Base-by-base conservation (phyloP, 441 rosid genomes). In the Theobroma grandiflorum region DNA sequence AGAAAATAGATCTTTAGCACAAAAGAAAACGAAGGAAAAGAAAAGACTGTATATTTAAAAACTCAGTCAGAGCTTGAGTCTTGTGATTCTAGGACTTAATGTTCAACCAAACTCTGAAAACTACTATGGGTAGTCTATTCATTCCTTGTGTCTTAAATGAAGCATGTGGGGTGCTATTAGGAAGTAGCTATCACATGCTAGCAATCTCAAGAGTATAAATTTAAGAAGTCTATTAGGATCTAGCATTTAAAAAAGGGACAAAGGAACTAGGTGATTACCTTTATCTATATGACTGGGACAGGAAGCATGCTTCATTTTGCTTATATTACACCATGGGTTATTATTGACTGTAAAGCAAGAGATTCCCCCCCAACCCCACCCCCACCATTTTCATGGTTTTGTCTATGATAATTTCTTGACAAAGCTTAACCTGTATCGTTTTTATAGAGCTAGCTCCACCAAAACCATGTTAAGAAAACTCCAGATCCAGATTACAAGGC, bases 111-210 rank as follows among this genome's bases (percentile, higher is more conserved):
- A 70, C 57, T 49, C 58, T 31, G 58, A 47, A 2, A 42, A 12
- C 31, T 20, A 49, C 52, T 4, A 3, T 8, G n/a, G 35, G 8
- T 42, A 42, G 20, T 31, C 22, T 49, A 47, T 70, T 70, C 63
- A 53, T 59, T 57, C 40, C 16, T 75, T 75, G n/a, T 6, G 26
- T 69, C 74, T 14, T 14, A 59, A n/a, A 45, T 45, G 16, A 53
- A 78, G 78, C 90, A 89, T 85, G 89, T 88, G 90, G 80, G 74
- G 71, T 31, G 83, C 87, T 85, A 79, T 76, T 80, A 77, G 85
- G 79, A 74, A 82, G 88, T 38, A 78, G 85, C 86, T 73, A 76
- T 82, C 88, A 84, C 84, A 87, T 86, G 90, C 78, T 62, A 75
- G 33, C 81, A 65, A 68, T 78, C 81, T 83, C 78, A 67, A 80